Evolutionary conservation across 2,329 filamentous ascomycete genomes (phyloP).

Genomic region (Hymenoscyphus linearis): DNA sequence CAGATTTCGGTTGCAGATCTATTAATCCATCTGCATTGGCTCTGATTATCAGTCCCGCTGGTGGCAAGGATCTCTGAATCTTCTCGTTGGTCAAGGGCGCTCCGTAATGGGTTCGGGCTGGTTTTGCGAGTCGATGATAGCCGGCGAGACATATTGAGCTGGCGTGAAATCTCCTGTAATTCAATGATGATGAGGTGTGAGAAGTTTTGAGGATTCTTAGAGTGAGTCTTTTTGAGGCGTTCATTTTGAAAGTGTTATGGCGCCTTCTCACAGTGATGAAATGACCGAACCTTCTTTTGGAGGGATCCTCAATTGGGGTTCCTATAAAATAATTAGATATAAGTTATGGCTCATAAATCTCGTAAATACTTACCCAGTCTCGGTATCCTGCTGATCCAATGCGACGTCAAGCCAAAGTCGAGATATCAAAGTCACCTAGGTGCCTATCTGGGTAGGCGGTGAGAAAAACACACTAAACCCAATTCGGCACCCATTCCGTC

Average conservation of each 20-base stretch:
- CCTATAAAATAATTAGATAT: not conserved
- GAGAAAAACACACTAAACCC: not conserved
- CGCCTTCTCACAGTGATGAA: not conserved
- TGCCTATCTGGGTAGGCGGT: not conserved
- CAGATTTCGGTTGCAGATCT: slow-evolving; percentile 19
- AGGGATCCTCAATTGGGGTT: not conserved
- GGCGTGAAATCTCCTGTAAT: not conserved
- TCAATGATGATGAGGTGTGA: not conserved
- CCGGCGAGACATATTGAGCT: not conserved
- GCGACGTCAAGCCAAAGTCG: not conserved
- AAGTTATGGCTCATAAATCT: not conserved
- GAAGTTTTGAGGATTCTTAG: not conserved
- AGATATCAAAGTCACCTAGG: not conserved
- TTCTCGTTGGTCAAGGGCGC: too few species aligned
- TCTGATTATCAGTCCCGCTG: slow-evolving; percentile 18
- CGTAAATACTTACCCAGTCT: not conserved
- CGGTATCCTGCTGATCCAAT: not conserved
- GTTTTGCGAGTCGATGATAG: not conserved
- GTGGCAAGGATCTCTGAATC: slow-evolving; percentile 21
- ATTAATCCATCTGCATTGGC: slow-evolving; percentile 25
- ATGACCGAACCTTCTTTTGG: not conserved
- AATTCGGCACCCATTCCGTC: not conserved
- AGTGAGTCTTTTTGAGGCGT: not conserved
- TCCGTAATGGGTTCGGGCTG: too few species aligned
- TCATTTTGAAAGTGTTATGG: not conserved